Base-by-base conservation (phyloP, 306 rosid genomes). In the Datisca glomerata region DNA sequence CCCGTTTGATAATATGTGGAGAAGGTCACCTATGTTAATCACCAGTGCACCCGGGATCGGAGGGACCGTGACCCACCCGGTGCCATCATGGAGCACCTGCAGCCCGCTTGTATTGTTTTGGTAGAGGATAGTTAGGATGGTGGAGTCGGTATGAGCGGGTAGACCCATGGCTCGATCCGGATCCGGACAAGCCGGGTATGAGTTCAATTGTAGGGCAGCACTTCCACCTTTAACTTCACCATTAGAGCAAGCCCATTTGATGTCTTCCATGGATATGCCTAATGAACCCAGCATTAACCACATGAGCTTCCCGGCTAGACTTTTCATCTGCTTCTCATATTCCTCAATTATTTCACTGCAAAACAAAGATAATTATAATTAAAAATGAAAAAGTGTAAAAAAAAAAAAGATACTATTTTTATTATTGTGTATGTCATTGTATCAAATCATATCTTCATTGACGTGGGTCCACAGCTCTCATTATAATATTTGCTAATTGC, bases 131-230 rank as follows among this genome's bases (percentile, higher is more conserved):
- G 91, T 79, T 32, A 75, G 44, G 15, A 75, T 1, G 2, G 84
- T 70, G 6, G 84, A 55, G 68, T 75, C 84, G 0, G 75, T 68
- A 19, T 71, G 84, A 21, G 78, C 63, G 18, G 73, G 74, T 17
- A 79, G 8, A 54, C 91, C 91, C 64, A 75, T 59, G 28, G 66
- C 78, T 12, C 19, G 56, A 11, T 15, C 10, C 0, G 80, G 80
- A 23, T 75, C 70, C 1, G 78, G 84, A 54, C 84, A 75, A 0
- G 45, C 16, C 4, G 80, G 91, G 49, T 71, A 71, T 6, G 78
- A 75, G 64, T 74, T 67, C 25, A 79, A 2, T 8, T 29, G 56
- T 2, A 50, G 32, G 17, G 45, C 56, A 1, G 21, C 36, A 31
- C n/a, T 31, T 4, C n/a, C 36, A 31, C 36, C 36, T 31, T 31